Conservation (phyloP, 345 rosid species). For the Litchi chinensis region DNA sequence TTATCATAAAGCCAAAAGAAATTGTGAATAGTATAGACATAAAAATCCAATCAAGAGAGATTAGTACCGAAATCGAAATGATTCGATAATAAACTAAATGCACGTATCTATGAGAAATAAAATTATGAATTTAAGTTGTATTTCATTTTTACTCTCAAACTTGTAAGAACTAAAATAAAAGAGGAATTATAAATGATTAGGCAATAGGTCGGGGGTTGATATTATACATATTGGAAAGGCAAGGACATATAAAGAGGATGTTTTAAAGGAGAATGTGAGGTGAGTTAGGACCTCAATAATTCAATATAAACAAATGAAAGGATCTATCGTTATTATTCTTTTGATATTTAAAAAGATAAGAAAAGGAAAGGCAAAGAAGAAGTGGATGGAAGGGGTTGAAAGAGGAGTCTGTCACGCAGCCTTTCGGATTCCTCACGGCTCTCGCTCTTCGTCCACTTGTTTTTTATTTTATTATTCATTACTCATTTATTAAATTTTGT, state of each 20-base stretch:
- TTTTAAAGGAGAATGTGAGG: neutral
- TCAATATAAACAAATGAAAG: neutral
- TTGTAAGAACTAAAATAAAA: too few species aligned
- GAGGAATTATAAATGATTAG: neutral
- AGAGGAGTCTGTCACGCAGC: conserved; percentile 25
- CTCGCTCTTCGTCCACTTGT: conserved; percentile 34
- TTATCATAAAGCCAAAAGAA: too few species aligned
- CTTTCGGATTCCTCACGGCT: conserved; percentile 50
- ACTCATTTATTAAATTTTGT: too few species aligned
- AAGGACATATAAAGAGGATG: neutral
- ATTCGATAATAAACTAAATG: too few species aligned
- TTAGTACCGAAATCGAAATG: neutral
- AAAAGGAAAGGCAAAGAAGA: conserved; percentile 1
- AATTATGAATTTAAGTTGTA: too few species aligned
- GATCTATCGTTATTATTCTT: neutral
- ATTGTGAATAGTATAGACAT: too few species aligned
- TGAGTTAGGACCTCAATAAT: neutral
- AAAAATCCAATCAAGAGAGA: too few species aligned
- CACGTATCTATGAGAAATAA: too few species aligned
- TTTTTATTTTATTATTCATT: neutral
- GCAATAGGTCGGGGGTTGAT: neutral
- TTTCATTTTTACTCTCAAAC: too few species aligned
- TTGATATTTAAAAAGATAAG: conserved; percentile 12
- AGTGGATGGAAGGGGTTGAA: neutral
- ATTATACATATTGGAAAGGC: conserved; percentile 1